phyloP scores from a whole-genome alignment of 164 flowering plant genomes.

The Macadamia tetraphylla region DNA sequence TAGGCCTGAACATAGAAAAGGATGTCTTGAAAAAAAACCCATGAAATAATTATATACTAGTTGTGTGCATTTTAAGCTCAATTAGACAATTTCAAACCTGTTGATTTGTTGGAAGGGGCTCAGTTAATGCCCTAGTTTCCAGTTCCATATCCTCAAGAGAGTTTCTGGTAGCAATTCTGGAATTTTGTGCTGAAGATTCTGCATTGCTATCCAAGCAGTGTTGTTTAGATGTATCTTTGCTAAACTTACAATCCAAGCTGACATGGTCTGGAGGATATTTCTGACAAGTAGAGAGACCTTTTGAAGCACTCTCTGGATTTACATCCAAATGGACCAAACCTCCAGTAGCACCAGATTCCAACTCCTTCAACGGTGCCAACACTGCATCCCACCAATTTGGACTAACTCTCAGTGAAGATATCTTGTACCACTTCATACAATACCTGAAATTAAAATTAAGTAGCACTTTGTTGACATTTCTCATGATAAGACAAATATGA shows the following conservation, averaged over 20 bases:
- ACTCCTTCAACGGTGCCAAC: constrained; percentile 61
- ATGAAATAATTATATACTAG: constrained; percentile 1
- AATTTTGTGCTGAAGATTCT: constrained; percentile 19
- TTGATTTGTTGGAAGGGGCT: constrained; percentile 96
- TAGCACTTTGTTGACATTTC: not conserved
- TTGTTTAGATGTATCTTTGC: constrained; percentile 9
- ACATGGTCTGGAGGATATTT: constrained; percentile 9
- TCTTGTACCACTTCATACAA: constrained; percentile 83
- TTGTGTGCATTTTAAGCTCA: not conserved
- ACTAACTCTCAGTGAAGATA: constrained; percentile 59
- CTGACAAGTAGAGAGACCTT: constrained; percentile 8
- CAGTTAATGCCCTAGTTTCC: constrained; percentile 84
- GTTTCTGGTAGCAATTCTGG: constrained; percentile 33
- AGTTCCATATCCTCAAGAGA: constrained; percentile 90
- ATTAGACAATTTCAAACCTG: constrained; percentile 42
- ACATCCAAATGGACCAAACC: constrained; percentile 27
- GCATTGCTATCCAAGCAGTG: constrained; percentile 9
- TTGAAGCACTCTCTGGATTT: constrained; percentile 11
- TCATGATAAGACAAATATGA: not conserved
- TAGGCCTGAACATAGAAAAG: constrained; percentile 62
- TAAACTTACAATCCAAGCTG: constrained; percentile 6
- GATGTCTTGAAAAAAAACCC: constrained; percentile 9
- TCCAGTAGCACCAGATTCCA: constrained; percentile 65
- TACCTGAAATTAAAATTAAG: constrained; percentile 48
- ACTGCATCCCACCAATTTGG: constrained; percentile 85